Percentiles rank a stretch among this genome's conserved stretches.
Evolutionary conservation across 495 filamentous ascomycete species (phyloP).

Genomic region (Copromyces sp.): DNA sequence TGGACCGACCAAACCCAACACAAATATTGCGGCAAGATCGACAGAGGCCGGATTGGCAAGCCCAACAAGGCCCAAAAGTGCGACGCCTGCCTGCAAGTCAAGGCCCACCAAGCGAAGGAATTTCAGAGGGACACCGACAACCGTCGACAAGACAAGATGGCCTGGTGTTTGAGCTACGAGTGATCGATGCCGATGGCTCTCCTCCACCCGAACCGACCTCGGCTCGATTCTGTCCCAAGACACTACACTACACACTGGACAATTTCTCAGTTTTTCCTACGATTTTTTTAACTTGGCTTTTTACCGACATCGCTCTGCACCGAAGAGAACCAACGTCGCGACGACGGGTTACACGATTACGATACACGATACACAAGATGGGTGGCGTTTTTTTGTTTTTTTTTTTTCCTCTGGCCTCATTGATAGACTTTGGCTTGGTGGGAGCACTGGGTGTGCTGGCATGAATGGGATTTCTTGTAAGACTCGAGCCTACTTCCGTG

Average conservation of each 20-base stretch:
- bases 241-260: no score
- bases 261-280: no score
- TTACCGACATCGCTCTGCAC: background rate
- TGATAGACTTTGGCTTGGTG: background rate
- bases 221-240: background rate
- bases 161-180: slow-evolving; percentile 5
- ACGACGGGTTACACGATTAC: background rate
- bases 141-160: slow-evolving; percentile 17
- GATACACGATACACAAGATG: background rate
- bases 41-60: slow-evolving; percentile 12
- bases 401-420: background rate
- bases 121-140: slow-evolving; percentile 6
- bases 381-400: background rate
- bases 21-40: slow-evolving; percentile 21
- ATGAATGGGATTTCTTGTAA: background rate
- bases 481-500: background rate
- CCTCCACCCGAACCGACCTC: no score
- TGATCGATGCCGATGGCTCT: background rate
- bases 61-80: slow-evolving; percentile 24
- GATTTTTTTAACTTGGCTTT: background rate
- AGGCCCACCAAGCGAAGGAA: slow-evolving; percentile 8
- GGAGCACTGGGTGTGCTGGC: background rate
- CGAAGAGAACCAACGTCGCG: background rate
- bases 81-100: slow-evolving; percentile 16
- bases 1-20: slow-evolving; percentile 16